Percentiles rank a stretch among this genome's conserved stretches.
Conservation (phyloP, 169 alveolate genomes). For the Sarcocystis neurona region DNA sequence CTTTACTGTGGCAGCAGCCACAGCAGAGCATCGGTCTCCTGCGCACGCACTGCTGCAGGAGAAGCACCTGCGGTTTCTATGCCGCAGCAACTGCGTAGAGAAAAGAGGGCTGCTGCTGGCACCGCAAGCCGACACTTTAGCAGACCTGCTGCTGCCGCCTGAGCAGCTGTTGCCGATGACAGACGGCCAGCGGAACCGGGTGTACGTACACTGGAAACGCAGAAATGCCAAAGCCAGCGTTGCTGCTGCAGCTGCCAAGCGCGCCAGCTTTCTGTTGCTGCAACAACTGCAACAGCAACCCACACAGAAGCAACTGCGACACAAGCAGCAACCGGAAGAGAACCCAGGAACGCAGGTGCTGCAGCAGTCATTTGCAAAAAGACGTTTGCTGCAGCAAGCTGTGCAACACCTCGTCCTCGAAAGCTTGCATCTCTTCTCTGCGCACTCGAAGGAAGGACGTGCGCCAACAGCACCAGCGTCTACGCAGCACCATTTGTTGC, state of each 20-base stretch:
- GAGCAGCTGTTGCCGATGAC: slow-evolving; percentile 69
- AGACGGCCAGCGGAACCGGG: slow-evolving; percentile 56
- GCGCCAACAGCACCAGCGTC: too few relatives aligned
- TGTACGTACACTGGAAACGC: slow-evolving; percentile 14
- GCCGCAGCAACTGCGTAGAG: slow-evolving; percentile 67
- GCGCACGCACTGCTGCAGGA: slow-evolving; percentile 45
- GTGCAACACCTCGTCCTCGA: too few relatives aligned
- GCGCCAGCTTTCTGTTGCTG: not conserved
- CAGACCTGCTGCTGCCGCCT: slow-evolving; percentile 64
- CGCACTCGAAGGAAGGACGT: too few relatives aligned
- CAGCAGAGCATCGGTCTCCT: slow-evolving; percentile 29
- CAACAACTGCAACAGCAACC: not conserved
- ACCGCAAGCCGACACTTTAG: slow-evolving; percentile 54
- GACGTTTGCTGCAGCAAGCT: too few relatives aligned
- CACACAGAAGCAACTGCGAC: too few relatives aligned
- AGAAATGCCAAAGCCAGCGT: not conserved
- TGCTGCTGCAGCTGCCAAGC: slow-evolving; percentile 23
- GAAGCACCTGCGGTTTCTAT: slow-evolving; percentile 70
- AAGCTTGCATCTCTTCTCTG: too few relatives aligned
- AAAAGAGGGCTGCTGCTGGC: slow-evolving; percentile 53
- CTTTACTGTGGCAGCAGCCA: not conserved
- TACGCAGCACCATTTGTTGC: too few relatives aligned
- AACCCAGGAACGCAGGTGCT: too few relatives aligned
- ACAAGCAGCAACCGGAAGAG: slow-evolving; percentile 18
- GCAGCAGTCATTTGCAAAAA: too few relatives aligned